Evolutionary conservation across 1,284 basidiomycete genomes (phyloP).

Genomic region (Papiliotrema fonsecae): DNA sequence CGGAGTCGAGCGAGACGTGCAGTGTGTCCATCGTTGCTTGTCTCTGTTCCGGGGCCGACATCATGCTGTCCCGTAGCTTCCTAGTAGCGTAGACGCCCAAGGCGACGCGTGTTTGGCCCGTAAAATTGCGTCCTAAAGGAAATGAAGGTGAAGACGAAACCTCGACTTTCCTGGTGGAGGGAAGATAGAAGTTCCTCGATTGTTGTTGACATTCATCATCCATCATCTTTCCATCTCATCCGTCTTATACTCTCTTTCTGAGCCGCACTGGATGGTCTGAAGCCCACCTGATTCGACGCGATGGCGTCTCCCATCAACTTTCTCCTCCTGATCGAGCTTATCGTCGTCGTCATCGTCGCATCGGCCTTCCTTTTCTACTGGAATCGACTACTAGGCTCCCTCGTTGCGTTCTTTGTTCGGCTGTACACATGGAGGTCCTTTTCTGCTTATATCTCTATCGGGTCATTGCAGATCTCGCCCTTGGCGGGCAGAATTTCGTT

Average conservation of each 20-base stretch:
- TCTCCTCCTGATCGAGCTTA: slow-evolving; percentile 63
- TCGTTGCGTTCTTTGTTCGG: slow-evolving; percentile 51
- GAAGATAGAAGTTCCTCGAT: too few relatives aligned
- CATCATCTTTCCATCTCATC: background rate
- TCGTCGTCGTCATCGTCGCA: slow-evolving; percentile 64
- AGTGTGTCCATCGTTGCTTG: slow-evolving; percentile 10
- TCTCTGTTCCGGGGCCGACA: background rate
- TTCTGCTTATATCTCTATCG: slow-evolving; percentile 44
- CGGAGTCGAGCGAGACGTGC: slow-evolving; percentile 24
- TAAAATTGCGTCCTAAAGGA: too few relatives aligned
- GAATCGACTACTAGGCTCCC: slow-evolving; percentile 71
- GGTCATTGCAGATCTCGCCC: slow-evolving; percentile 86
- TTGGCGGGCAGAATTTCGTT: slow-evolving; percentile 77
- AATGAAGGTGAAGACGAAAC: too few relatives aligned
- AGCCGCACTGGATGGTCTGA: too few relatives aligned
- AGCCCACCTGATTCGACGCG: too few relatives aligned
- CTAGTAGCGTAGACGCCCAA: too few relatives aligned
- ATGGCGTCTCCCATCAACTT: slow-evolving; percentile 32
- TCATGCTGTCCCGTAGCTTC: background rate
- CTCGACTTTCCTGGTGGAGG: too few relatives aligned
- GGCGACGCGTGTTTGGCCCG: too few relatives aligned
- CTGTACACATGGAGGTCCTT: slow-evolving; percentile 41
- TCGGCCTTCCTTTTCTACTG: slow-evolving; percentile 79
- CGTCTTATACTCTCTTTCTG: background rate
- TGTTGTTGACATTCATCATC: background rate